Evolutionary conservation across 352 stramenopile species (phyloP).

Genomic region (Phytopythium aichiense): DNA sequence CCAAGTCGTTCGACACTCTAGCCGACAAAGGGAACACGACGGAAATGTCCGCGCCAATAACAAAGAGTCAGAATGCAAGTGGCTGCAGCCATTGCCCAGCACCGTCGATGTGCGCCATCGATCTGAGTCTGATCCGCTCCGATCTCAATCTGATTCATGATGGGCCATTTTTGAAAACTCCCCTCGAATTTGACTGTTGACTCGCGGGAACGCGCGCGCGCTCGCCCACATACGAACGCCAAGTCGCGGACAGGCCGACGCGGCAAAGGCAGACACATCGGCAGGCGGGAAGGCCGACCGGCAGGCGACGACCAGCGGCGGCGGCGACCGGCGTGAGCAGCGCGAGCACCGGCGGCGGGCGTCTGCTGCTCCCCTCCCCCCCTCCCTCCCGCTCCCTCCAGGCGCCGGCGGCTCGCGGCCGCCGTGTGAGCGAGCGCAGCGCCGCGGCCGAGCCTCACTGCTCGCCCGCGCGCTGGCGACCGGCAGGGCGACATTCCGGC

Average conservation of each 20-base stretch:
- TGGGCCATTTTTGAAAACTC: not conserved
- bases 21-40: too few relatives aligned
- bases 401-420: not conserved
- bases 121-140: too few relatives aligned
- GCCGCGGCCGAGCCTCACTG: not conserved
- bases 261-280: not conserved
- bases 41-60: conserved; percentile 77
- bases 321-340: not conserved
- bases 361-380: not conserved
- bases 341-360: too few relatives aligned
- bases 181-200: not conserved
- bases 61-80: conserved; percentile 61
- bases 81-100: too few relatives aligned
- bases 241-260: too few relatives aligned
- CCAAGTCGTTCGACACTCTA: conserved; percentile 66
- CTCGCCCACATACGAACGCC: not conserved
- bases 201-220: not conserved
- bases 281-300: too few relatives aligned
- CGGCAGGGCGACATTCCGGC: not conserved
- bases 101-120: too few relatives aligned
- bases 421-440: not conserved
- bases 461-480: not conserved
- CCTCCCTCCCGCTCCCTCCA: not conserved
- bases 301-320: too few relatives aligned
- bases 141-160: not conserved